Base-by-base conservation (phyloP, 441 rosid genomes). In the Arabidopsis lyrata region DNA sequence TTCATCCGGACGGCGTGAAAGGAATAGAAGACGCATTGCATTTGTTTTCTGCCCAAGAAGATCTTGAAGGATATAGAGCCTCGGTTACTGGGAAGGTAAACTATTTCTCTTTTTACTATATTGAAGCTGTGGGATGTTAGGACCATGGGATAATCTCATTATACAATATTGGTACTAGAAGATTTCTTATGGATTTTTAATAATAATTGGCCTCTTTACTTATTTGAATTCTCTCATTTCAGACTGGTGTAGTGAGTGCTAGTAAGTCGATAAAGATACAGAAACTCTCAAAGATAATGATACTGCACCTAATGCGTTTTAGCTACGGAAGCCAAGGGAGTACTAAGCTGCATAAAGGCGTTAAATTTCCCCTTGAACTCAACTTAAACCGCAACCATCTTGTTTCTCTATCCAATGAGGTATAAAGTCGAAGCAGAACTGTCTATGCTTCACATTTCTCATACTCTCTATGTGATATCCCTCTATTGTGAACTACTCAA, bases 291-390 rank as follows among this genome's bases (percentile, higher is more conserved):
- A 91, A 88, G 87, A 82, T 95, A 77, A 83, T 95, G 96, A 91
- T 95, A 74, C 80, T 95, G 83, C 99, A 95, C 76, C 81, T 95
- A 32, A 92, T 82, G 95, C 97, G 99, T n/a, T 95, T 95, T 82
- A 81, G 90, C 73, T 95, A 92, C 63, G 99, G 95, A 81, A 89
- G 82, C 79, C 92, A 86, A 78, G 98, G 99, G 73, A 92, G 98
- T 80, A 82, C 98, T 32, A 95, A 95, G 83, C 60, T 92, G 82
- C 92, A 83, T 73, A 95, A 95, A 79, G 87, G 89, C n/a, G 92
- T 95, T 75, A 86, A 44, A 70, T 95, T 95, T 79, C 98, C 98
- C 42, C 93, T 90, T 15, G 95, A 89, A 53, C 79, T 95, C 75
- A 73, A 85, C 55, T 72, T 95, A 66, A 79, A 82, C 22, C 87